These are phyloP conservation scores for Penicillium sp. DNA, from an alignment of 2,329 filamentous ascomycete species.

Conservation along the genomic window DNA sequence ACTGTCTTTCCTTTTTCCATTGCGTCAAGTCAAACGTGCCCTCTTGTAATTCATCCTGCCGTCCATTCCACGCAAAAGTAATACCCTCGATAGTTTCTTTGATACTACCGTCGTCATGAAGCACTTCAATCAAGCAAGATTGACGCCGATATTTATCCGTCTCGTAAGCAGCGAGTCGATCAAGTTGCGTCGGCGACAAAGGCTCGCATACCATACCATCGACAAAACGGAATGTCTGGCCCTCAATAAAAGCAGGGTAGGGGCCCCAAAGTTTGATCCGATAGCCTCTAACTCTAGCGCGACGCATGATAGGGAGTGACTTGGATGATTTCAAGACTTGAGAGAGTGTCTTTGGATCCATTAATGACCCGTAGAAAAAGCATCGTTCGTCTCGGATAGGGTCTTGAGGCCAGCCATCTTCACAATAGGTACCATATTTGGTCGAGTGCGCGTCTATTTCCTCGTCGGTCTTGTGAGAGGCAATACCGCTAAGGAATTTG, in stretches of 20 bases:
- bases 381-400: conserved; percentile 1
- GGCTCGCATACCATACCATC: conserved; percentile 9
- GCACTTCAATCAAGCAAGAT: conserved; percentile 8
- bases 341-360: conserved; percentile 7
- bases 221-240: conserved; percentile 1
- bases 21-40: too few species aligned
- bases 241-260: conserved; percentile 11
- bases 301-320: conserved; percentile 1
- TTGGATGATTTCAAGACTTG: conserved; percentile 4
- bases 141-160: conserved; percentile 6
- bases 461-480: too few species aligned
- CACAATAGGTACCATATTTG: too few species aligned
- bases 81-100: not conserved
- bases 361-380: conserved; percentile 11
- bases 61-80: not conserved
- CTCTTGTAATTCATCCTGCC: not conserved
- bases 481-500: too few species aligned
- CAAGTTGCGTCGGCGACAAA: conserved; percentile 4
- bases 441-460: too few species aligned
- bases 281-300: conserved; percentile 9
- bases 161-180: conserved; percentile 11
- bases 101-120: not conserved
- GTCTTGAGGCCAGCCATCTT: not conserved
- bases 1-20: too few species aligned
- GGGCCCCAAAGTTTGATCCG: conserved; percentile 8